Evolutionary conservation across 768 basidiomycete species (phyloP).

Genomic region (Boletus coccyginus): DNA sequence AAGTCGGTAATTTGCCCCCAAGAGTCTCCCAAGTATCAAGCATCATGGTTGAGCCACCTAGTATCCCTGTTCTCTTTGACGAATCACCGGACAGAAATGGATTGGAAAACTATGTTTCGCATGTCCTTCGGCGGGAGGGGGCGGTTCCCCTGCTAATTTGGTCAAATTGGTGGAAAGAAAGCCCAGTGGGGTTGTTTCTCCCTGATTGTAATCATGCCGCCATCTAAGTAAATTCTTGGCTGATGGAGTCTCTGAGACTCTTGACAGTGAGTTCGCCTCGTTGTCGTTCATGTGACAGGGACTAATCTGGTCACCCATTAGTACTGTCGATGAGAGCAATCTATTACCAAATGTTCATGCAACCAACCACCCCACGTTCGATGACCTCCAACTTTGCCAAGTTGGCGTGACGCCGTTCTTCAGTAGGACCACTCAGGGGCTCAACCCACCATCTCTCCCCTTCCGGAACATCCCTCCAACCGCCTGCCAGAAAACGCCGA

Average conservation of each 20-base stretch:
- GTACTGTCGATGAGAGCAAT: no score
- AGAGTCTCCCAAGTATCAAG: background rate
- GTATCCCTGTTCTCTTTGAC: background rate
- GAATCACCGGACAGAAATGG: slow-evolving; percentile 42
- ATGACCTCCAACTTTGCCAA: slow-evolving; percentile 9
- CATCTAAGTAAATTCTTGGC: slow-evolving; percentile 25
- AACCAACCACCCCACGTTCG: background rate
- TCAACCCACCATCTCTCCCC: slow-evolving; percentile 63
- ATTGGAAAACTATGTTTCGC: slow-evolving; percentile 70
- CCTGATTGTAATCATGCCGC: slow-evolving; percentile 69
- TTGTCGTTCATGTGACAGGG: background rate
- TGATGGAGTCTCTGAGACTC: background rate
- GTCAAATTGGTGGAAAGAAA: slow-evolving; percentile 52
- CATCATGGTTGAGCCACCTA: background rate
- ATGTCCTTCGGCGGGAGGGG: slow-evolving; percentile 60
- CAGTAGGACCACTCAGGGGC: slow-evolving; percentile 44
- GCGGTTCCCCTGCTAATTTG: slow-evolving; percentile 59
- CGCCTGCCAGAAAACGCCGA: slow-evolving; percentile 48
- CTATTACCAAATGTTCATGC: slow-evolving; percentile 2
- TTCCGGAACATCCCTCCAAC: slow-evolving; percentile 58
- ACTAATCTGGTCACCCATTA: no score
- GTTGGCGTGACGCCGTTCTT: slow-evolving; percentile 30
- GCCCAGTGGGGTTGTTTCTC: slow-evolving; percentile 70
- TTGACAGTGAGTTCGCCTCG: no score
- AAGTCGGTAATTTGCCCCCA: background rate